Evolutionary conservation across 2,329 filamentous ascomycete genomes (phyloP), one percentile per base, ranked within the genome.

Genomic region (Aspergillus transmontanensis): DNA sequence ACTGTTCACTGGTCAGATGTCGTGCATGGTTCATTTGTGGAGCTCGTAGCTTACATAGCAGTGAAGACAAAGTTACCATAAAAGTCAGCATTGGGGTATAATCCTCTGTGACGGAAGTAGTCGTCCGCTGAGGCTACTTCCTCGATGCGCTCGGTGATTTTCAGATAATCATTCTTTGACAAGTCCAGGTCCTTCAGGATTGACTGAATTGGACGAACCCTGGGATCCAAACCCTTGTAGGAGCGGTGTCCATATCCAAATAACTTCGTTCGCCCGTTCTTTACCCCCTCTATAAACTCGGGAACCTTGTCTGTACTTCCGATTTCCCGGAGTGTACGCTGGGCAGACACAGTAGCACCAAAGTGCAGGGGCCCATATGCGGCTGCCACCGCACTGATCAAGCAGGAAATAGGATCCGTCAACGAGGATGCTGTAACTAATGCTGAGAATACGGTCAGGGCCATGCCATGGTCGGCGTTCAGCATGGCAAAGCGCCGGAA

Each of bases 391-490:
- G 84, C 83, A 1, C 84, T 75, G 14, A 87, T 82, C 21, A 84
- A 79, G 66, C 82, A 85, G 64, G 75, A 75, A 79, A 86, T 72
- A 0, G 85, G 85, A 68, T 87, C 86, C 0, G 86, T 82, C 12
- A 87, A 73, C 0, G 83, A 84, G 60, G 82, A 85, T 9, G 85
- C 84, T 23, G 86, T 84, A 61, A 87, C 84, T 19, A 87, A 75
- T 36, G 86, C 80, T 1, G 85, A 83, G 1, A 85, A 84, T 0
- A 85, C 86, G 2, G 84, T 84, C 69, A 84, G 82, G 66, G 86
- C 86, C 72, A 87, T 84, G 64, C 86, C 86, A 69, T 88, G 85
- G 67, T 88, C 86, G 2, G 84, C 82, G 65, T 86, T 84, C 28
- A 87, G 79, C 59, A 86, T 83, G 68, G 85, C 85, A 3, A 87